Evolutionary conservation across 805 yeast genomes (phyloP).

Genomic region (Kazachstania kunashirensis): DNA sequence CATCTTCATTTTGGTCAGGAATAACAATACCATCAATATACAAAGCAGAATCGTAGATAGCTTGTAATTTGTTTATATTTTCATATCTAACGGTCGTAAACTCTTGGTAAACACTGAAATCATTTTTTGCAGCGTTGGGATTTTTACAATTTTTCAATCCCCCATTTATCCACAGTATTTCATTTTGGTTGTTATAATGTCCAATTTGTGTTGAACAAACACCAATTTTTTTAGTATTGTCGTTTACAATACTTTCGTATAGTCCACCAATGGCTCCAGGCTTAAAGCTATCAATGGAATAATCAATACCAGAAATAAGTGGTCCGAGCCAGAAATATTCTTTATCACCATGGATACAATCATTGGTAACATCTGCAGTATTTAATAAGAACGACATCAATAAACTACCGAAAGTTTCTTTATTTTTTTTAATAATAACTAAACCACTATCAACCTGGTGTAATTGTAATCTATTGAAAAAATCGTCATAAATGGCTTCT

Average conservation of each 20-base stretch:
- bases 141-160: constrained; percentile 43
- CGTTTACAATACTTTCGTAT: constrained; percentile 12
- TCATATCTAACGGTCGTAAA: constrained; percentile 13
- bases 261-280: constrained; percentile 32
- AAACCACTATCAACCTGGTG: constrained; percentile 25
- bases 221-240: constrained; percentile 12
- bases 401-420: constrained; percentile 11
- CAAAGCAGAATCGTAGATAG: constrained; percentile 11
- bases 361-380: constrained; percentile 29
- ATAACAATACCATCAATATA: constrained; percentile 12
- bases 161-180: constrained; percentile 9
- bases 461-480: constrained; percentile 9
- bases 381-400: constrained; percentile 17
- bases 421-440: constrained; percentile 13
- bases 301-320: constrained; percentile 30
- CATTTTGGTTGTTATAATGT: constrained; percentile 10
- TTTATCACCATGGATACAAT: constrained; percentile 58
- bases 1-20: constrained; percentile 5
- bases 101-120: constrained; percentile 18
- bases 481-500: constrained; percentile 10
- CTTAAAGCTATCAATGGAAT: constrained; percentile 27
- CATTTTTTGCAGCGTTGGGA: constrained; percentile 22
- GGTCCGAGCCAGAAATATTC: constrained; percentile 67
- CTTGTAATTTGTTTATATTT: constrained; percentile 6
- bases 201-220: constrained; percentile 23